These are phyloP conservation scores for Pseudoturritis turrita DNA, from an alignment of 345 rosid species.

Conservation along the genomic window DNA sequence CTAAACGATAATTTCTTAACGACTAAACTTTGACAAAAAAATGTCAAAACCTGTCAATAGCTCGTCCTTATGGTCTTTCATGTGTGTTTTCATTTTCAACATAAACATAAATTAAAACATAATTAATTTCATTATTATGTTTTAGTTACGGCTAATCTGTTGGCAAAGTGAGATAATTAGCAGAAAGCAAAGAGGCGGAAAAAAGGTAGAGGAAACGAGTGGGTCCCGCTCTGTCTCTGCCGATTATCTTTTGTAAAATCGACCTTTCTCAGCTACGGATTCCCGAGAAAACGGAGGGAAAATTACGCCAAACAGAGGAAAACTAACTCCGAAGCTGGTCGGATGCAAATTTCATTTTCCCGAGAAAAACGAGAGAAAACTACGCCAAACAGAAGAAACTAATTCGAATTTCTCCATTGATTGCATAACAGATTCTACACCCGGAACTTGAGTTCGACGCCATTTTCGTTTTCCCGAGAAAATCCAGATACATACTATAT, in stretches of 20 bases:
- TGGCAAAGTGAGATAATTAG: slow-evolving; percentile 16
- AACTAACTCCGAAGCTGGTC: neutral
- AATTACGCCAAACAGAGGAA: neutral
- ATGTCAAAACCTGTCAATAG: slow-evolving; percentile 7
- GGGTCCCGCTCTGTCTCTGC: slow-evolving; percentile 23
- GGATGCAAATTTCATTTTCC: neutral
- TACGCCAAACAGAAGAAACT: neutral
- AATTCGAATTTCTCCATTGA: neutral
- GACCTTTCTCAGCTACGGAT: neutral
- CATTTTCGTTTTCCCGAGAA: neutral
- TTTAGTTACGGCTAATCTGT: neutral
- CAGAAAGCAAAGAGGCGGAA: slow-evolving; percentile 5
- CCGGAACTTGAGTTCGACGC: neutral
- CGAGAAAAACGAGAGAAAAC: neutral
- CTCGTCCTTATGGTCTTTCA: neutral
- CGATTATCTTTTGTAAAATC: neutral
- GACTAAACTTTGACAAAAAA: neutral
- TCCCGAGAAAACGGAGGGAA: neutral
- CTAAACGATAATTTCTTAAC: neutral
- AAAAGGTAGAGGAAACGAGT: neutral
- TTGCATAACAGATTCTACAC: neutral
- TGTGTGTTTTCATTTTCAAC: neutral
- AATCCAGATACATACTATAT: neutral
- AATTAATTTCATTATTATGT: neutral
- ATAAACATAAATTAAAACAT: neutral